These are phyloP conservation scores for Conoideocrella luteorostrata DNA, from an alignment of 2,329 filamentous ascomycete species.

Conservation along the genomic window DNA sequence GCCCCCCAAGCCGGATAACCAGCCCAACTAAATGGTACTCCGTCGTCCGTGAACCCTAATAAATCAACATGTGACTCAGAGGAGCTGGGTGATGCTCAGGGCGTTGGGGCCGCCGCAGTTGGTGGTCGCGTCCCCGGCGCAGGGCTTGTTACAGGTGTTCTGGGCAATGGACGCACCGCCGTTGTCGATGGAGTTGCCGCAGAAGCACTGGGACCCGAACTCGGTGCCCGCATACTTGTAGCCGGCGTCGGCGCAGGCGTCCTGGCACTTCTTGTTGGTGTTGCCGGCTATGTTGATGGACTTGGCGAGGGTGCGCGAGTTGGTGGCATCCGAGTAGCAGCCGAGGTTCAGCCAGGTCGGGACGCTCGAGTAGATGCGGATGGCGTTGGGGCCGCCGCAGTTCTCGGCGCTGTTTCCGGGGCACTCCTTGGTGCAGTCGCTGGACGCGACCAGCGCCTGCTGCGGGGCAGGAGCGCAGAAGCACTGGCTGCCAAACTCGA, in stretches of 20 bases:
- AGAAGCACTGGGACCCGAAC: conserved; percentile 47
- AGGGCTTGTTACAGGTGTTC: conserved; percentile 42
- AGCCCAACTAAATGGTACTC: too few relatives aligned
- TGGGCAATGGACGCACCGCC: conserved; percentile 29
- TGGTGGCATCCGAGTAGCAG: not conserved
- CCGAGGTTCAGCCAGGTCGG: not conserved
- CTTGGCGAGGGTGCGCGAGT: not conserved
- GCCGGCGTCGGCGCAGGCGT: conserved; percentile 22
- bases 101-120: conserved; percentile 46
- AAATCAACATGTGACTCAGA: too few relatives aligned
- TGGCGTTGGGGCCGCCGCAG: conserved; percentile 35
- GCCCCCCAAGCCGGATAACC: too few relatives aligned
- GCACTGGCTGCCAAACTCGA: conserved; percentile 36
- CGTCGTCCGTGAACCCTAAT: too few relatives aligned
- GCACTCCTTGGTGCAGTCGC: conserved; percentile 41
- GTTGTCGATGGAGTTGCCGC: conserved; percentile 42
- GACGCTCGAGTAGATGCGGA: not conserved
- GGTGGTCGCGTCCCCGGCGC: conserved; percentile 37
- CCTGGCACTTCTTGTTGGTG: conserved; percentile 17
- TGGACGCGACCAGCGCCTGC: conserved; percentile 29
- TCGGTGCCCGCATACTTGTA: conserved; percentile 45
- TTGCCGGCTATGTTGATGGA: conserved; percentile 20
- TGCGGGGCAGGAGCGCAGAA: conserved; percentile 9
- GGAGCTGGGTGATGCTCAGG: conserved; percentile 34
- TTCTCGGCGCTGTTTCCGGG: conserved; percentile 39